Base-by-base conservation (phyloP, 2,329 filamentous ascomycete genomes). In the Colletotrichum destructivum region DNA sequence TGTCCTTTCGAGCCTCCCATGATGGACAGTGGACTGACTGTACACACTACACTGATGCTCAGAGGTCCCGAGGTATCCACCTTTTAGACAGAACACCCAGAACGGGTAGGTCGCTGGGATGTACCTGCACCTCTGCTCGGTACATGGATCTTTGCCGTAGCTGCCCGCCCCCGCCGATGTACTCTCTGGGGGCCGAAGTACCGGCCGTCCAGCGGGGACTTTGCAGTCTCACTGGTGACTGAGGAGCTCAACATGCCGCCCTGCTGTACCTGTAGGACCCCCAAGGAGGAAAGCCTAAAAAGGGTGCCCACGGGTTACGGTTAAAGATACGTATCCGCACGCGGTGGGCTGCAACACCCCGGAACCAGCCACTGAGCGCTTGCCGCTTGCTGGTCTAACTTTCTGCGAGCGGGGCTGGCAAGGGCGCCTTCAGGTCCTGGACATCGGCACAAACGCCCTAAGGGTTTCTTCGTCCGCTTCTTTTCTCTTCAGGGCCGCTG, bases 1-100 rank as follows among this genome's bases (percentile, higher is more conserved):
- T 71, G 69, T 71, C 69, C 69, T 71, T 71, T 71, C 69, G 69
- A 71, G 38, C 65, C 69, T 63, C 59, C 54, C 65, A 65, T 59
- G 69, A 71, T 71, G 69, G 69, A 31, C 40, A 31, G 31, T 8
- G 31, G 31, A 31, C 31, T 31, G 31, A 31, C 31, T 31, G 31
- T 31, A 31, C 31, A 31, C 31, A 15, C 47, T 63, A n/a, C n/a
- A n/a, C n/a, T n/a, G 47, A 68, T 71, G 65, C 64, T 68, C 16
- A 52, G 65, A 62, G 69, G 69, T 63, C 59, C 31, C 69, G 69
- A 71, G 54, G 65, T 70, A 7, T 42, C 69, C 69, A 71, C 69
- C 69, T 69, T 69, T 71, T 71, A 71, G 69, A 71, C 59, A 55
- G 69, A 40, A 52, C 69, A 54, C 44, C 64, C 64, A 69, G 69